These are phyloP conservation scores for Talaromyces funiculosus DNA, from an alignment of 2,329 filamentous ascomycete species.

Conservation along the genomic window DNA sequence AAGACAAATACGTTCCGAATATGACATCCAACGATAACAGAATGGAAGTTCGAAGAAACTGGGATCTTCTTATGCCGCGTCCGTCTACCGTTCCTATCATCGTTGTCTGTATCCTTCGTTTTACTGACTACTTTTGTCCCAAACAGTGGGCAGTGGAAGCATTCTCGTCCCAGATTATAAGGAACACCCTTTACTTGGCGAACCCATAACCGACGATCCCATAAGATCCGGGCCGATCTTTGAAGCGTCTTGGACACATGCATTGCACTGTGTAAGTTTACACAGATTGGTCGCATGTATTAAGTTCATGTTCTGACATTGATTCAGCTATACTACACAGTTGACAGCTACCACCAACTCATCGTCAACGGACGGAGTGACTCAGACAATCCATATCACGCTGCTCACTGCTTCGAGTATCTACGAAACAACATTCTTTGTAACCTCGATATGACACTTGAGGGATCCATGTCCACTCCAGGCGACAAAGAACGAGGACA, in stretches of 20 bases:
- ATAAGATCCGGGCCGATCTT: slow-evolving; percentile 6
- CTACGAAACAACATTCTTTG: slow-evolving; percentile 10
- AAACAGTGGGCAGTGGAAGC: slow-evolving; percentile 7
- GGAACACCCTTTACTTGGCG: slow-evolving; percentile 5
- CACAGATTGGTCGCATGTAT: no score
- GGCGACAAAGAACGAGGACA: slow-evolving; percentile 6
- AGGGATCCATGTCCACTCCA: slow-evolving; percentile 11
- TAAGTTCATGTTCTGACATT: neutral
- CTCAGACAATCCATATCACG: slow-evolving; percentile 6
- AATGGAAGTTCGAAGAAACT: slow-evolving; percentile 7
- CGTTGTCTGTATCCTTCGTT: neutral
- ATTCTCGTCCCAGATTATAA: slow-evolving; percentile 6
- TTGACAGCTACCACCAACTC: slow-evolving; percentile 8
- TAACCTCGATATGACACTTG: slow-evolving; percentile 10
- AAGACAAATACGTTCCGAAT: slow-evolving; percentile 9
- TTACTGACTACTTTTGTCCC: neutral
- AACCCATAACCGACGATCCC: slow-evolving; percentile 10
- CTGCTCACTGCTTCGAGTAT: slow-evolving; percentile 9
- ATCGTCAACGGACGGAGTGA: slow-evolving; percentile 6
- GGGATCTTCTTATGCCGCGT: slow-evolving; percentile 10
- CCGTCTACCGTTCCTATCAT: neutral
- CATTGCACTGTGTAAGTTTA: slow-evolving; percentile 6
- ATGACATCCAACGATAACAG: slow-evolving; percentile 9
- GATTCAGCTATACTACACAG: slow-evolving; percentile 7
- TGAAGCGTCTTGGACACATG: slow-evolving; percentile 10